A percentile compares a stretch with the other conserved stretches of the same genome.
These are phyloP conservation scores for Pyrenophora tritici-repentis DNA, from an alignment of 2,329 filamentous ascomycete genomes.

Conservation along the genomic window DNA sequence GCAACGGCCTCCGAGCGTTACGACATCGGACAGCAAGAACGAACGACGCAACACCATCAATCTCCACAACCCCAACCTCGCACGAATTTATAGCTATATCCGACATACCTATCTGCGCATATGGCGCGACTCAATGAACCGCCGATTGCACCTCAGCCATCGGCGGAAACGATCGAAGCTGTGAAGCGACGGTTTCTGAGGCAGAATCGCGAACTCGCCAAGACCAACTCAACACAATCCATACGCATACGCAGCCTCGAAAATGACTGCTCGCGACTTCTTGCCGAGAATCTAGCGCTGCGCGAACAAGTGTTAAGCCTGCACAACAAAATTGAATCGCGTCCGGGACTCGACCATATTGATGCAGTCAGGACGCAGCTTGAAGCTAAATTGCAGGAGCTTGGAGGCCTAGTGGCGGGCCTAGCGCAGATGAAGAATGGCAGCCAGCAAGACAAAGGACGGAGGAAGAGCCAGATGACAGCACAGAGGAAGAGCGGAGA, in stretches of 20 bases:
- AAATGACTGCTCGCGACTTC: constrained; percentile 72
- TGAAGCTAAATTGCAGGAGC: constrained; percentile 73
- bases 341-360: constrained; percentile 68
- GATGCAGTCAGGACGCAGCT: constrained; percentile 71
- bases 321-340: constrained; percentile 68
- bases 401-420: constrained; percentile 68
- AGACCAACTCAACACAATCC: constrained; percentile 75
- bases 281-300: constrained; percentile 79
- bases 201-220: constrained; percentile 82
- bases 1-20: too few species aligned
- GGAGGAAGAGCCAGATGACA: constrained; percentile 57
- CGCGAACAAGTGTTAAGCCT: constrained; percentile 72
- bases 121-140: constrained; percentile 86
- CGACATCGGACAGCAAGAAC: constrained; percentile 35
- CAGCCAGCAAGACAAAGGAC: constrained; percentile 17
- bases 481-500: constrained; percentile 55
- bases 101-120: constrained; percentile 50
- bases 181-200: constrained; percentile 77
- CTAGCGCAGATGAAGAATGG: constrained; percentile 56
- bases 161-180: constrained; percentile 69
- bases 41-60: constrained; percentile 5
- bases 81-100: constrained; percentile 36
- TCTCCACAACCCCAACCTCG: constrained; percentile 11
- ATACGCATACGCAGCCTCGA: constrained; percentile 77
- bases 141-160: constrained; percentile 50